Base-by-base conservation (phyloP, 768 basidiomycete species). In the Tulasnella sp. region DNA sequence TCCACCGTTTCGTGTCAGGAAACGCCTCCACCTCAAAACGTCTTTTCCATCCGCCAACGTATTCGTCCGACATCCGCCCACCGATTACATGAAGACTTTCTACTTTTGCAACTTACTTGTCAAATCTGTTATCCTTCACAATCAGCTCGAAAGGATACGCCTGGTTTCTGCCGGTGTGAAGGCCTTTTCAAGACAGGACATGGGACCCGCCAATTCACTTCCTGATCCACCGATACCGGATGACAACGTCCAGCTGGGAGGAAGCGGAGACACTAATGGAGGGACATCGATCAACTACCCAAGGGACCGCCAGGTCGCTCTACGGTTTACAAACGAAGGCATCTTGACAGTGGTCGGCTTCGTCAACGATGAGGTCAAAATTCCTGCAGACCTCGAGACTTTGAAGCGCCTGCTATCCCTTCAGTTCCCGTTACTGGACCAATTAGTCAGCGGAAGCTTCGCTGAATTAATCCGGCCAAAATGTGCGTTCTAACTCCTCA, bases 121-220 rank as follows among this genome's bases (percentile, higher is more conserved):
- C 81, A 94, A 93, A 83, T 83, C 86, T n/a, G 85, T 99, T 77
- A 87, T 98, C 76, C 80, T 85, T 72, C 85, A 90, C 81, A 99
- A 99, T 81, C 90, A 94, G 81, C 96, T 91, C 82, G 87, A 88
- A 37, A 90, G 91, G 36, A 87, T 98, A 75, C 90, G 97, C 1
- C 89, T 99, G 72, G 91, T 96, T 80, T 90, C 93, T 17, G 92
- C 93, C n/a, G 97, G 97, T 25, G 95, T 96, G 52, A 97, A 97
- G 82, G 90, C 95, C 15, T 92, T 99, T 83, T 88, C 90, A 7
- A 93, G 94, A 81, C 96, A 99, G 82, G 96, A 97, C 77, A 89
- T 88, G 1, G 89, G 80, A 67, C 82, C 80, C 64, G 83, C 64
- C 40, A 79, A 74, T 83, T 86, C 82, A 81, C 85, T 81, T 85